Base-by-base conservation (phyloP, 2,329 filamentous ascomycete species). In the Lasiodiplodia sp. region DNA sequence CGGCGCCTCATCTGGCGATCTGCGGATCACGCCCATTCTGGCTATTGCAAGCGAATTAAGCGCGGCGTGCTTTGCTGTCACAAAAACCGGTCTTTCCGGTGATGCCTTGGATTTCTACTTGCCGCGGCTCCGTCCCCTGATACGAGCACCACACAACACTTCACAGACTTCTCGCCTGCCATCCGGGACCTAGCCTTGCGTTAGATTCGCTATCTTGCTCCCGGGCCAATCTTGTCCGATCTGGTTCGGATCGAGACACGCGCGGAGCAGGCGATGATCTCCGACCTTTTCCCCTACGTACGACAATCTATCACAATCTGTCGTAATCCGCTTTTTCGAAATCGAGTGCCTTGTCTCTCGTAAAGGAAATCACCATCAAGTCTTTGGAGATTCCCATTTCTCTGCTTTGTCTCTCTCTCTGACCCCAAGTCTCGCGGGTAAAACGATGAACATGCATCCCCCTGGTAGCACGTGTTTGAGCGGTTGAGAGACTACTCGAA, bases 1-100 rank as follows among this genome's bases (percentile, higher is more conserved):
- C 47, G 40, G 44, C 47, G 60, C 60, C 16, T 52, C 60, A 52
- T 38, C 60, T 37, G 51, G 28, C 60, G 60, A 64, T 64, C 60
- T 23, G 31, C 60, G 44, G 28, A 37, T 16, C 60, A 28, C 34
- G 18, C 28, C n/a, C 28, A 12, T 49, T 64, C 37, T 52, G 44
- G 47, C n/a, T 10, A 62, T n/a, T 34, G 6, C 58, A 62, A 62
- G 58, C 58, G 58, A 62, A 6, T 44, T 60, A 62, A 49, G 40
- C 58, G 58, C 58, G 38, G 16, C 11, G 23, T 28, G 31, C 60
- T 14, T n/a, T 25, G 16, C 44, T 16, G 25, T 25, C 47, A 37
- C 58, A 23, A 34, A 28, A 28, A 31, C 57, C 38, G 21, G 38
- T 62, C 57, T 34, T 34, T 25, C 49, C n/a, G 49, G 21, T 52